Conservation (phyloP, 495 filamentous ascomycete species). For the Neurospora sp. region DNA sequence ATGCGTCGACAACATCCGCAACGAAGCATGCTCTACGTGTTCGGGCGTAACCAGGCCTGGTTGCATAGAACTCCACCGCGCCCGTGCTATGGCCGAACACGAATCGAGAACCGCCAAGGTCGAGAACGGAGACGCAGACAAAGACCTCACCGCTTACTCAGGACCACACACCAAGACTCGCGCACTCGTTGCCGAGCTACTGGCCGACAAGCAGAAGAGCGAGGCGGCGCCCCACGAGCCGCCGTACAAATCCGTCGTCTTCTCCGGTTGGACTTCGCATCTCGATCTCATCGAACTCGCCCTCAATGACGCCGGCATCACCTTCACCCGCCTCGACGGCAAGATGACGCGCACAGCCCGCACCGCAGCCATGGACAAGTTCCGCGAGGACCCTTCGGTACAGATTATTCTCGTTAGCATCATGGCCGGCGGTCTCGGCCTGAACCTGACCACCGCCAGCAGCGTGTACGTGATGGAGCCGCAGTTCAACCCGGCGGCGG, state of each 20-base stretch:
- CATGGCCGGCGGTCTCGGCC: conserved; percentile 80
- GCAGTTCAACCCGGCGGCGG: conserved; percentile 90
- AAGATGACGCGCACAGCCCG: conserved; percentile 68
- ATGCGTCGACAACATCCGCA: conserved; percentile 51
- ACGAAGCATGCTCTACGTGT: conserved; percentile 19
- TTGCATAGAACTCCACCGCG: conserved; percentile 57
- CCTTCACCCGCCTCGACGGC: conserved; percentile 76
- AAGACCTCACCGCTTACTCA: conserved; percentile 58
- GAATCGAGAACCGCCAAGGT: conserved; percentile 32
- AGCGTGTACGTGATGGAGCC: conserved; percentile 96
- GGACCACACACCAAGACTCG: conserved; percentile 87
- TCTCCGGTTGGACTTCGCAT: conserved; percentile 89
- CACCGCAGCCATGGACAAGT: conserved; percentile 58
- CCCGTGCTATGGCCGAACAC: conserved; percentile 49
- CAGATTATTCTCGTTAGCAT: conserved; percentile 85
- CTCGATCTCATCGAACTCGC: conserved; percentile 89
- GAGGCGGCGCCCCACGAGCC: conserved; percentile 43
- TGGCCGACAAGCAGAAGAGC: conserved; percentile 49
- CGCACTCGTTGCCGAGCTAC: conserved; percentile 60
- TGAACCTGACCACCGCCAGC: conserved; percentile 80
- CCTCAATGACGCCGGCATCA: conserved; percentile 54
- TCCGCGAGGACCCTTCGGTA: conserved; percentile 61
- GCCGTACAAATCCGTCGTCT: conserved; percentile 83
- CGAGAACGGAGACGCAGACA: conserved; percentile 33
- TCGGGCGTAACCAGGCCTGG: conserved; percentile 26